These are phyloP conservation scores for Saturnispora quitensis DNA, from an alignment of 805 yeast species.

Conservation along the genomic window DNA sequence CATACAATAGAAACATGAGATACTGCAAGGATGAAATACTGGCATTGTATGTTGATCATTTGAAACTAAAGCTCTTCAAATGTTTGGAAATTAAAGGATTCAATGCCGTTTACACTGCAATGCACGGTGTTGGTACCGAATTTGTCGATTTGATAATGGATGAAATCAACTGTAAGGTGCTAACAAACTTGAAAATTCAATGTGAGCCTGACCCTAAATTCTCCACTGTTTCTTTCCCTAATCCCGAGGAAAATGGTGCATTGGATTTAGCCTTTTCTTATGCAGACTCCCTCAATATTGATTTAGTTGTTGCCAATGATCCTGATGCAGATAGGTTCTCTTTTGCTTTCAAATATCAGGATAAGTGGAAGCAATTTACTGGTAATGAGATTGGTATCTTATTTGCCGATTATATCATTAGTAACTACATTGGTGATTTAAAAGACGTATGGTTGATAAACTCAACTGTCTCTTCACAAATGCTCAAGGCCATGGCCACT, in stretches of 20 bases:
- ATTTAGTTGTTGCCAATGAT: constrained; percentile 77
- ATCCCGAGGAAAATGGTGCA: constrained; percentile 95
- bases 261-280: constrained; percentile 54
- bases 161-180: background rate
- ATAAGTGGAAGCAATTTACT: constrained; percentile 67
- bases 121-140: constrained; percentile 89
- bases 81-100: constrained; percentile 24
- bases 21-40: constrained; percentile 36
- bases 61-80: constrained; percentile 28
- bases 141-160: constrained; percentile 38
- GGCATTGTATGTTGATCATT: constrained; percentile 30
- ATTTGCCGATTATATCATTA: constrained; percentile 59
- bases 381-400: constrained; percentile 89
- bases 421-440: constrained; percentile 15
- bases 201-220: constrained; percentile 73
- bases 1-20: constrained; percentile 22
- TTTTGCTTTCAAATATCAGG: constrained; percentile 51
- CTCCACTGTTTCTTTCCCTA: constrained; percentile 82
- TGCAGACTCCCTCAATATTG: constrained; percentile 43
- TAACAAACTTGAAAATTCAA: constrained; percentile 41
- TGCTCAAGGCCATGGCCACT: constrained; percentile 61
- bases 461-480: constrained; percentile 89
- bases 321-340: constrained; percentile 97
- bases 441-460: constrained; percentile 50
- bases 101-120: constrained; percentile 76